A percentile compares a stretch with the other conserved stretches of the same genome.
phyloP scores from a whole-genome alignment of 345 rosid species.

The Linum lewisii region DNA sequence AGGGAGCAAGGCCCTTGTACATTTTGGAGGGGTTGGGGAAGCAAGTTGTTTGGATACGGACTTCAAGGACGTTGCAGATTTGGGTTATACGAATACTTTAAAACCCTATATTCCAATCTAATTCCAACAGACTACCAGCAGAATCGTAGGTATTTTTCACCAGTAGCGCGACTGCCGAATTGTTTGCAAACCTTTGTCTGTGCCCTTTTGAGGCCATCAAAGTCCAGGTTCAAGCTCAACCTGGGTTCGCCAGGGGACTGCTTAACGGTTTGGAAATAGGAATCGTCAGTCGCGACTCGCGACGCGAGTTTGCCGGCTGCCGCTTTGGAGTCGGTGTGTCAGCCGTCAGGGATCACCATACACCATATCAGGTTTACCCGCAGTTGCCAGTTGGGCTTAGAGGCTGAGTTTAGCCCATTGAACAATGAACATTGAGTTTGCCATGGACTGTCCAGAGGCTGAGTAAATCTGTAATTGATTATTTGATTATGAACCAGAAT shows the following conservation, averaged over 20 bases:
- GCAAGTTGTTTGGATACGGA: constrained; percentile 54
- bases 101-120: constrained; percentile 37
- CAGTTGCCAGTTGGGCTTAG: no score
- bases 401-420: no score
- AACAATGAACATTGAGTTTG: no score
- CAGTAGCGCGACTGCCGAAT: constrained; percentile 62
- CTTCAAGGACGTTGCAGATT: constrained; percentile 59
- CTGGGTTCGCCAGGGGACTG: constrained; percentile 49
- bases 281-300: no score
- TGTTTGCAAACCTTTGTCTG: constrained; percentile 44
- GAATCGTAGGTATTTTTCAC: constrained; percentile 42
- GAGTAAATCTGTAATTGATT: no score
- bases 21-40: constrained; percentile 61
- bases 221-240: constrained; percentile 50
- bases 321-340: no score
- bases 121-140: constrained; percentile 16
- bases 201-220: constrained; percentile 64
- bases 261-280: constrained; percentile 50
- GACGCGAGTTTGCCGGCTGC: no score
- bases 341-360: no score
- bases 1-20: constrained; percentile 43
- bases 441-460: no score
- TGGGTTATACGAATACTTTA: constrained; percentile 50
- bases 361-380: no score
- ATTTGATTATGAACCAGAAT: no score